phyloP scores from a whole-genome alignment of 306 rosid species.

The Gastrolobium bilobum region DNA sequence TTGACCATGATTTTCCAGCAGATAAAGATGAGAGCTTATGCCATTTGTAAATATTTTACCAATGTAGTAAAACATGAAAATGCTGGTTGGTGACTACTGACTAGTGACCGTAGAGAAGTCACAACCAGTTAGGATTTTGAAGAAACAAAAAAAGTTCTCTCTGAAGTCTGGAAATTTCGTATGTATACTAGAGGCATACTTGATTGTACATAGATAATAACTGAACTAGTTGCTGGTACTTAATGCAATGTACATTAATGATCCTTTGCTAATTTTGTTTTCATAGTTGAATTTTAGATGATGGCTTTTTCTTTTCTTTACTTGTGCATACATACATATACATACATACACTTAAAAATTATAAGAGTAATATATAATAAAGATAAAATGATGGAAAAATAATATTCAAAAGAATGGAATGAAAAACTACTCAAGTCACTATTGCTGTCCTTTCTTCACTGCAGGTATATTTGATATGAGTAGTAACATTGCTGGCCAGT shows the following conservation, averaged over 20 bases:
- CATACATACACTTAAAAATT: neutral
- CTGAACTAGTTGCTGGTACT: slow-evolving; percentile 27
- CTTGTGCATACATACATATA: neutral
- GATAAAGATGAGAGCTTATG: slow-evolving; percentile 23
- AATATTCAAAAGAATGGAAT: neutral
- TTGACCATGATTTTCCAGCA: slow-evolving; percentile 24
- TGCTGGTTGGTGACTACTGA: slow-evolving; percentile 36
- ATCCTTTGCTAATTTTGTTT: slow-evolving; percentile 39
- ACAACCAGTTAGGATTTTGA: slow-evolving; percentile 13
- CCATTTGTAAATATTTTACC: neutral
- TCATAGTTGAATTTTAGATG: slow-evolving; percentile 8
- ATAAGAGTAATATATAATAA: slow-evolving; percentile 9
- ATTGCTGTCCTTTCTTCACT: slow-evolving; percentile 39
- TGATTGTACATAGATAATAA: slow-evolving; percentile 19
- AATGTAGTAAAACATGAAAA: slow-evolving; percentile 36
- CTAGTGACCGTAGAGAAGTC: slow-evolving; percentile 28
- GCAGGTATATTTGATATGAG: slow-evolving; percentile 67
- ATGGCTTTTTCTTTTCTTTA: slow-evolving; percentile 23
- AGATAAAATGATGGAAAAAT: slow-evolving; percentile 19
- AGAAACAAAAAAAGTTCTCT: neutral
- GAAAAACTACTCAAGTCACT: slow-evolving; percentile 2
- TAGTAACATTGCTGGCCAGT: slow-evolving; percentile 63
- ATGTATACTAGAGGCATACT: neutral
- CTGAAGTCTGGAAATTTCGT: slow-evolving; percentile 20
- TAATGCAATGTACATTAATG: slow-evolving; percentile 7